Evolutionary conservation across 2,329 filamentous ascomycete genomes (phyloP).

Genomic region (Penicillium sp.): DNA sequence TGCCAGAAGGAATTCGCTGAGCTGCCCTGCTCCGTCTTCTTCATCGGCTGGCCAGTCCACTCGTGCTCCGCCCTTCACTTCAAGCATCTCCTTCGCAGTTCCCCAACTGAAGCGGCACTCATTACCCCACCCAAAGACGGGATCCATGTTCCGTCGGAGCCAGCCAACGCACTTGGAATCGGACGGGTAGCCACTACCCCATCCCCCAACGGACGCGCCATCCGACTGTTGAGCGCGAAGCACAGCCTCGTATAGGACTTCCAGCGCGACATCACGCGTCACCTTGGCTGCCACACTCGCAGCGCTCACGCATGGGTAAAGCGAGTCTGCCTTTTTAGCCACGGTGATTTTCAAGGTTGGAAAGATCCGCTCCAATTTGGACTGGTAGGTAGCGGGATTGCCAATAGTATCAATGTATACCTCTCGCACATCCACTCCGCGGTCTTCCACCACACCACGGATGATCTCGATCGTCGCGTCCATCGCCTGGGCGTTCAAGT

Average conservation of each 20-base stretch:
- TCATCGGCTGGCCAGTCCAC: conserved; percentile 83
- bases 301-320: conserved; percentile 90
- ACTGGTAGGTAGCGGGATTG: conserved; percentile 77
- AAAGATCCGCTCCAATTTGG: conserved; percentile 78
- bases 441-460: conserved; percentile 65
- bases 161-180: conserved; percentile 77
- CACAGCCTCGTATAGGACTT: conserved; percentile 67
- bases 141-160: conserved; percentile 84
- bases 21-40: conserved; percentile 60
- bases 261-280: conserved; percentile 84
- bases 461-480: conserved; percentile 86
- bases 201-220: conserved; percentile 49
- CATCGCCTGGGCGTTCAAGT: conserved; percentile 94
- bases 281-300: conserved; percentile 96
- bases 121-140: conserved; percentile 89
- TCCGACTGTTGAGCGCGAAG: conserved; percentile 30
- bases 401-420: conserved; percentile 97
- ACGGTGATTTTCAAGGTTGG: conserved; percentile 73
- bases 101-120: conserved; percentile 96
- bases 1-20: conserved; percentile 73
- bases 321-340: conserved; percentile 85
- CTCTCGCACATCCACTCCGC: conserved; percentile 77
- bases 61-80: conserved; percentile 67
- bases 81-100: conserved; percentile 89
- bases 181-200: conserved; percentile 93